Evolutionary conservation across 441 rosid genomes (phyloP).

Genomic region (Viola pubescens): DNA sequence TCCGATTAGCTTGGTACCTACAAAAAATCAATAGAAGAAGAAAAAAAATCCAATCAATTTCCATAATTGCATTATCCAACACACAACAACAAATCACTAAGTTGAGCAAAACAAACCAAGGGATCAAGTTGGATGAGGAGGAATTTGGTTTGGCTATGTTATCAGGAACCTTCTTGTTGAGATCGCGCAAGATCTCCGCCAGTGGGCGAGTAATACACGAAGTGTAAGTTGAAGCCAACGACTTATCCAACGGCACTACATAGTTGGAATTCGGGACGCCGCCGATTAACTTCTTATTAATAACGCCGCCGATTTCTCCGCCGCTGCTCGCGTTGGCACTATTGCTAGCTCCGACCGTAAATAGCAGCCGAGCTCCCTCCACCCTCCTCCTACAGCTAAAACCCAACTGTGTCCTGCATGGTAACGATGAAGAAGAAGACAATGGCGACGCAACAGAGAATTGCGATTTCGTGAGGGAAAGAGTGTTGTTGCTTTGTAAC

Average conservation of each 20-base stretch:
- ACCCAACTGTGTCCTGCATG: too few species aligned
- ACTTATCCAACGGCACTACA: conserved; percentile 79
- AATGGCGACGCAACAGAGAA: too few species aligned
- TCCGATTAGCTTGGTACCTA: conserved; percentile 96
- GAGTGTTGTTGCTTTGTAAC: too few species aligned
- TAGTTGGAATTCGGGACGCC: conserved; percentile 74
- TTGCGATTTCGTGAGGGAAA: too few species aligned
- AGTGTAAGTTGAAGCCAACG: conserved; percentile 45
- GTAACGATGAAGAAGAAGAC: too few species aligned
- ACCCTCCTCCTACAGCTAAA: too few species aligned
- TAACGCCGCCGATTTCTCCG: conserved; percentile 19
- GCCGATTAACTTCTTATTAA: conserved; percentile 31
- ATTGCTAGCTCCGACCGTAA: too few species aligned
- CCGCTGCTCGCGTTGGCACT: conserved; percentile 2
- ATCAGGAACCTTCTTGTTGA: conserved; percentile 87
- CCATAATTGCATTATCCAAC: neutral
- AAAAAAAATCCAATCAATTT: neutral
- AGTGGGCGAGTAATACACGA: conserved; percentile 83
- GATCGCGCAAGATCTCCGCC: conserved; percentile 90
- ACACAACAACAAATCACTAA: neutral
- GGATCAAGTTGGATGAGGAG: conserved; percentile 44
- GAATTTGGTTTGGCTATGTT: conserved; percentile 52
- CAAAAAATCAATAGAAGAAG: conserved; percentile 6
- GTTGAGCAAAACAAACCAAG: conserved; percentile 41
- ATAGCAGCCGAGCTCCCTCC: too few species aligned